phyloP scores from a whole-genome alignment of 371 early-diverging fungal genomes.

The Apophysomyces variabilis region DNA sequence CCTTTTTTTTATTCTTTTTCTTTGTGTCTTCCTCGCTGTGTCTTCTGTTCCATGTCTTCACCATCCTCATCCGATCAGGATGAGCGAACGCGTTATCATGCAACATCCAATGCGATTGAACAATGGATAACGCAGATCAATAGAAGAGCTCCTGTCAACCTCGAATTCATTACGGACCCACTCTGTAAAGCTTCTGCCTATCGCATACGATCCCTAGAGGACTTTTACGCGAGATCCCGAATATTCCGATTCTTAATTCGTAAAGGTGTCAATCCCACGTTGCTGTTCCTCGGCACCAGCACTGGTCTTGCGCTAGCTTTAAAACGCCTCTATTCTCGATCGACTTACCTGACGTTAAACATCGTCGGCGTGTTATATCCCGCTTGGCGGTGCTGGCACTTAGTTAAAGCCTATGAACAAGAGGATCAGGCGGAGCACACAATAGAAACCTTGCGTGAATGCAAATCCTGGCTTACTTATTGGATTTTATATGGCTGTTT shows the following conservation, averaged over 20 bases:
- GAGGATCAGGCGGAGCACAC: slow-evolving; percentile 8
- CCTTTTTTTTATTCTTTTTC: background rate
- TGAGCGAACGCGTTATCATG: slow-evolving; percentile 13
- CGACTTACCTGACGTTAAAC: slow-evolving; percentile 33
- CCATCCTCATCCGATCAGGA: slow-evolving; percentile 1
- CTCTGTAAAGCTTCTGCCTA: slow-evolving; percentile 21
- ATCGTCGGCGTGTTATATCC: slow-evolving; percentile 52
- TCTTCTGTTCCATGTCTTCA: background rate
- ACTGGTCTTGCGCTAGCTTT: slow-evolving; percentile 24
- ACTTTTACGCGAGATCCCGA: slow-evolving; percentile 30
- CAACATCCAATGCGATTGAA: slow-evolving; percentile 28
- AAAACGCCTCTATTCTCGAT: slow-evolving; percentile 35
- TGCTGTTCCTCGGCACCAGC: slow-evolving; percentile 33
- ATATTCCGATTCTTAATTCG: slow-evolving; percentile 39
- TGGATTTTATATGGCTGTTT: slow-evolving; percentile 57
- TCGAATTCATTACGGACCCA: slow-evolving; percentile 35
- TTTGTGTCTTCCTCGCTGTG: background rate
- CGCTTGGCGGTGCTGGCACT: slow-evolving; percentile 40
- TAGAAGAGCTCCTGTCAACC: slow-evolving; percentile 42
- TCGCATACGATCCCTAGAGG: slow-evolving; percentile 40
- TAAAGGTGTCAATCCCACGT: slow-evolving; percentile 39
- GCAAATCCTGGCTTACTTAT: slow-evolving; percentile 56
- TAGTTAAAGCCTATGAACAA: slow-evolving; percentile 20
- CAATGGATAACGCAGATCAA: slow-evolving; percentile 23
- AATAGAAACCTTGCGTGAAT: slow-evolving; percentile 24